Conservation (phyloP, 257 asterid species). For the Primulina eburnea region DNA sequence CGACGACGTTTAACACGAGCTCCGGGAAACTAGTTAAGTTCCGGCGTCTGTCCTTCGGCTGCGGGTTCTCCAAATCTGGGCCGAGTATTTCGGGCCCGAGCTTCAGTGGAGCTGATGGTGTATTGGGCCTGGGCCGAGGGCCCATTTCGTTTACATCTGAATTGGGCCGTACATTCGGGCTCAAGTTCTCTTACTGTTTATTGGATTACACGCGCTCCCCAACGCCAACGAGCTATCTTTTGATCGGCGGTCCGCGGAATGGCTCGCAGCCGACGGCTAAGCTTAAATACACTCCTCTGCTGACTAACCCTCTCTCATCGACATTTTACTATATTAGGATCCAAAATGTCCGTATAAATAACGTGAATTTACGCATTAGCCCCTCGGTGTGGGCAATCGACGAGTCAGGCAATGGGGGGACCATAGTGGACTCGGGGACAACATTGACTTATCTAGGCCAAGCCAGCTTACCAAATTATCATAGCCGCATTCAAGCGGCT, state of each 20-base stretch:
- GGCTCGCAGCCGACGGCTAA: conserved; percentile 22
- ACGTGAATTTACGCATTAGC: conserved; percentile 53
- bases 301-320: conserved; percentile 43
- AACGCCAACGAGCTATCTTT: conserved; percentile 65
- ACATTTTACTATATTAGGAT: conserved; percentile 75
- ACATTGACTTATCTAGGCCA: conserved; percentile 56
- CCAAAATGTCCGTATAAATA: conserved; percentile 33
- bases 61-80: conserved; percentile 63
- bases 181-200: conserved; percentile 69
- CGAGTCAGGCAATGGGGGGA: conserved; percentile 68
- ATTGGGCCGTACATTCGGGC: conserved; percentile 60
- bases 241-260: conserved; percentile 45
- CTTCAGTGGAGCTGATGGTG: conserved; percentile 64
- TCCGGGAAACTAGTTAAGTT: conserved; percentile 34
- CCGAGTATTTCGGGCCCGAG: conserved; percentile 69
- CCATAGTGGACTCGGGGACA: conserved; percentile 81
- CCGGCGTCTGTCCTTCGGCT: conserved; percentile 52
- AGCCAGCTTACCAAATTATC: conserved; percentile 56
- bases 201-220: conserved; percentile 73
- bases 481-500: conserved; percentile 47
- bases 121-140: conserved; percentile 84
- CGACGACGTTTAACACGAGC: conserved; percentile 63
- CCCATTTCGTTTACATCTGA: conserved; percentile 65
- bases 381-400: conserved; percentile 74
- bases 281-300: conserved; percentile 56